These are phyloP conservation scores for Bryoerythrophyllum caledonicum DNA, from an alignment of 225 moss, liverwort and hornwort genomes.

Conservation along the genomic window DNA sequence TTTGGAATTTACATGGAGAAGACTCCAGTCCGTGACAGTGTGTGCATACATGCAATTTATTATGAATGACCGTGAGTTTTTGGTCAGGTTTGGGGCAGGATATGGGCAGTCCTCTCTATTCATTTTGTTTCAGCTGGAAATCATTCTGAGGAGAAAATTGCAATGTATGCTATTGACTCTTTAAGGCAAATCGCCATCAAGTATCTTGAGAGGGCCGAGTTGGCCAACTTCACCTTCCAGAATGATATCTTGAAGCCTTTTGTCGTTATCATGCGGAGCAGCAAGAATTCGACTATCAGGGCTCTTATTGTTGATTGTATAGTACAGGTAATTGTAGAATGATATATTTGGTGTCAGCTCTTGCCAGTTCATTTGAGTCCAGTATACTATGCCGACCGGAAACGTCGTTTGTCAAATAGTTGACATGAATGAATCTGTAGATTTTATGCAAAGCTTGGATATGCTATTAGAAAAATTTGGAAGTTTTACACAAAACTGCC, in stretches of 20 bases:
- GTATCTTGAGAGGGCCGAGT: constrained; percentile 96
- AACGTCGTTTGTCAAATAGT: not conserved
- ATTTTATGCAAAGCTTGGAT: not conserved
- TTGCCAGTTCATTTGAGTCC: not conserved
- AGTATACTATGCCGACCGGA: not conserved
- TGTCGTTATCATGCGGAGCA: constrained; percentile 93
- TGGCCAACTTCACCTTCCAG: constrained; percentile 96
- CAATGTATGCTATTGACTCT: constrained; percentile 99
- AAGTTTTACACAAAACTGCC: not conserved
- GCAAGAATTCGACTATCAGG: constrained; percentile 79
- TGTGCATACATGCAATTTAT: not conserved
- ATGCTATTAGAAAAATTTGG: not conserved
- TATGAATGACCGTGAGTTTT: not conserved
- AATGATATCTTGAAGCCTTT: constrained; percentile 99
- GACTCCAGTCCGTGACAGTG: not conserved
- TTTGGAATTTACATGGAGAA: not conserved
- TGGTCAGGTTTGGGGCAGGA: constrained; percentile 96
- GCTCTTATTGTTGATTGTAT: constrained; percentile 99
- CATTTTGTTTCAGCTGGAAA: constrained; percentile 99
- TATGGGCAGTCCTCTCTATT: constrained; percentile 91
- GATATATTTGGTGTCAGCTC: not conserved
- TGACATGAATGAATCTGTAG: not conserved
- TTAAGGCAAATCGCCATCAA: constrained; percentile 95
- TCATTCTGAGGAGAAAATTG: constrained; percentile 95
- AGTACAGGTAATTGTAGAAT: constrained; percentile 69